Evolutionary conservation across 257 asterid species (phyloP).

Genomic region (Verbascum thapsus): DNA sequence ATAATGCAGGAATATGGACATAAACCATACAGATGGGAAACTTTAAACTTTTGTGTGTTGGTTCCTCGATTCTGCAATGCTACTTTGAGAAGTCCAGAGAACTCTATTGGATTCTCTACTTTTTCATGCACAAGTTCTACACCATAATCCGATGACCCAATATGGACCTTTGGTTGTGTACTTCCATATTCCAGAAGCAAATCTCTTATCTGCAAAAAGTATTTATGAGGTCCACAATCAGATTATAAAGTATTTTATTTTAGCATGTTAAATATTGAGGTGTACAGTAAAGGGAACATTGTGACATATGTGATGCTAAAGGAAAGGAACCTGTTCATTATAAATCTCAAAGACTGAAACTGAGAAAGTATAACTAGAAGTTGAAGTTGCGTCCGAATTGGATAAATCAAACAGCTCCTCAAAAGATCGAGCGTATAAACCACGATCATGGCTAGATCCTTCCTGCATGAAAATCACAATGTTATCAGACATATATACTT

Average conservation of each 20-base stretch:
- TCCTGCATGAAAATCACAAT: conserved; percentile 61
- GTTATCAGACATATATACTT: conserved; percentile 26
- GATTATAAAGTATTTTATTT: conserved; percentile 23
- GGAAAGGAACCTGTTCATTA: conserved; percentile 78
- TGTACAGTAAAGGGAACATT: conserved; percentile 22
- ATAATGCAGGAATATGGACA: conserved; percentile 26
- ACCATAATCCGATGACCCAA: conserved; percentile 63
- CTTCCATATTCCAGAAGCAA: conserved; percentile 73
- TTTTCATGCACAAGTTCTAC: conserved; percentile 81
- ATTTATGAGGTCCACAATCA: conserved; percentile 41
- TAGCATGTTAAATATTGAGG: conserved; percentile 20
- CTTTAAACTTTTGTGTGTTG: conserved; percentile 61
- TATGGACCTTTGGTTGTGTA: conserved; percentile 52
- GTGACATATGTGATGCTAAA: conserved; percentile 23
- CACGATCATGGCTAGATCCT: conserved; percentile 98
- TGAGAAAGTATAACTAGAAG: conserved; percentile 75
- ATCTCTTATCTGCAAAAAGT: conserved; percentile 72
- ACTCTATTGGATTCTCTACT: conserved; percentile 88
- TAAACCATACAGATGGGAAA: conserved; percentile 88
- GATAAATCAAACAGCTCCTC: conserved; percentile 98
- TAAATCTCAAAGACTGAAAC: conserved; percentile 86
- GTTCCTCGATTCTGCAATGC: conserved; percentile 82
- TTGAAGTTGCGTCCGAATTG: conserved; percentile 88
- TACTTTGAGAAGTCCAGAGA: conserved; percentile 73
- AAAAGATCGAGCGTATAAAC: conserved; percentile 88